These are phyloP conservation scores for Cladorrhinum samala DNA, from an alignment of 495 filamentous ascomycete genomes.

Conservation along the genomic window DNA sequence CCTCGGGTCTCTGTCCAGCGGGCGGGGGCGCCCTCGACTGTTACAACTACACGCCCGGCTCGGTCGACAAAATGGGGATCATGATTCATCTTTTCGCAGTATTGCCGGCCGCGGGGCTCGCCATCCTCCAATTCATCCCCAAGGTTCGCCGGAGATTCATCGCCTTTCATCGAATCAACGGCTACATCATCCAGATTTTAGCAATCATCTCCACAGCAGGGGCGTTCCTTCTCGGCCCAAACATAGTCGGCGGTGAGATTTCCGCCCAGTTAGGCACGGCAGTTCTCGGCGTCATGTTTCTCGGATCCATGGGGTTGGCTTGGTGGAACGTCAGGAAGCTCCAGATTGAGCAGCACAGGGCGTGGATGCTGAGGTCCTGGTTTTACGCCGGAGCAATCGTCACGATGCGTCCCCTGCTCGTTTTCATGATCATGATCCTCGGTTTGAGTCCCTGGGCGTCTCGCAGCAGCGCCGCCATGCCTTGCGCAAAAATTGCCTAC, in stretches of 20 bases:
- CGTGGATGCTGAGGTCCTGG: conserved; percentile 52
- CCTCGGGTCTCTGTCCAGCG: conserved; percentile 15
- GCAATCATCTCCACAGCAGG: conserved; percentile 35
- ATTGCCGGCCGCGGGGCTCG: conserved; percentile 44
- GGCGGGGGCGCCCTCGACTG: conserved; percentile 42
- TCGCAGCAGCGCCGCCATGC: conserved; percentile 14
- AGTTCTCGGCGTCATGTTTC: conserved; percentile 32
- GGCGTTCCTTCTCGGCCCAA: conserved; percentile 38
- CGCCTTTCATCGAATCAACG: conserved; percentile 47
- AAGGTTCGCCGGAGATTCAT: conserved; percentile 41
- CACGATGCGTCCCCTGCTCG: conserved; percentile 39
- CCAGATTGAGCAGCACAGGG: conserved; percentile 52
- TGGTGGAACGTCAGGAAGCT: conserved; percentile 48
- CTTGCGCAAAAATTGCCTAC: conserved; percentile 37
- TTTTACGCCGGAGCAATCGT: conserved; percentile 43
- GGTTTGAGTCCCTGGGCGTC: conserved; percentile 16
- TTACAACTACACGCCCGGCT: conserved; percentile 34
- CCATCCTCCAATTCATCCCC: conserved; percentile 47
- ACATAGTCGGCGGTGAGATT: conserved; percentile 40
- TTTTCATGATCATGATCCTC: conserved; percentile 30
- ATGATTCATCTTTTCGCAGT: conserved; percentile 42
- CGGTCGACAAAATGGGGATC: conserved; percentile 37
- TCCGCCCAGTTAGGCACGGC: conserved; percentile 33
- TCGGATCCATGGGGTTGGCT: conserved; percentile 31
- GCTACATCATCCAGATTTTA: conserved; percentile 45